phyloP scores from a whole-genome alignment of 179 eudicot genomes.

The Silene coronaria region DNA sequence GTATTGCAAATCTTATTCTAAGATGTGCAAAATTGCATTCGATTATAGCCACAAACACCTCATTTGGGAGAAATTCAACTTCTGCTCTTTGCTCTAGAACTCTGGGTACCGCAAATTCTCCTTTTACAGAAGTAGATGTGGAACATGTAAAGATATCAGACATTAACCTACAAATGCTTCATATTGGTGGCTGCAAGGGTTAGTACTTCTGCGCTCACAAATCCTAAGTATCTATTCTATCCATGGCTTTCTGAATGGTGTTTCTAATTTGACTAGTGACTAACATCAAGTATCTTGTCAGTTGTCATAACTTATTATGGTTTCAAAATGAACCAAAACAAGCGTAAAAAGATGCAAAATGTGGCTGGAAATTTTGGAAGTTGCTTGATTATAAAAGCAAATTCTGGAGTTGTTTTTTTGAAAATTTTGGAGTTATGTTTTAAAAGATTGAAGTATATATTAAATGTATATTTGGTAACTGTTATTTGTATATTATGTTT shows the following conservation, averaged over 20 bases:
- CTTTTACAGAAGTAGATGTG: slow-evolving; percentile 22
- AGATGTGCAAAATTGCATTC: slow-evolving; percentile 56
- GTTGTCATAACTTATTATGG: no score
- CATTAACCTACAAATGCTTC: slow-evolving; percentile 45
- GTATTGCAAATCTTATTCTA: slow-evolving; percentile 52
- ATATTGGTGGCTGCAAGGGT: slow-evolving; percentile 83
- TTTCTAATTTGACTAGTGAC: background rate
- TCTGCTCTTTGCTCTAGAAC: slow-evolving; percentile 48
- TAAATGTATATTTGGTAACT: no score
- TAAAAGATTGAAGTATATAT: no score
- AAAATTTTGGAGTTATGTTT: no score
- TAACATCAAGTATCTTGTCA: no score
- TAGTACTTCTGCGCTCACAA: slow-evolving; percentile 16
- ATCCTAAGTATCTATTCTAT: background rate
- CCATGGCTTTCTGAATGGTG: background rate
- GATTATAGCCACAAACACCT: slow-evolving; percentile 60
- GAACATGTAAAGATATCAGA: slow-evolving; percentile 30
- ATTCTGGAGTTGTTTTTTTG: no score
- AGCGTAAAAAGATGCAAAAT: no score
- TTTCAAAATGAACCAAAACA: no score
- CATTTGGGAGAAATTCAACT: slow-evolving; percentile 54
- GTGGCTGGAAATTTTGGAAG: no score
- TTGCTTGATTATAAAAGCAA: no score
- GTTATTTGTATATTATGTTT: no score
- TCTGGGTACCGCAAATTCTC: slow-evolving; percentile 20